phyloP scores from a whole-genome alignment of 169 alveolate species.

The Plasmodium coatneyi region DNA sequence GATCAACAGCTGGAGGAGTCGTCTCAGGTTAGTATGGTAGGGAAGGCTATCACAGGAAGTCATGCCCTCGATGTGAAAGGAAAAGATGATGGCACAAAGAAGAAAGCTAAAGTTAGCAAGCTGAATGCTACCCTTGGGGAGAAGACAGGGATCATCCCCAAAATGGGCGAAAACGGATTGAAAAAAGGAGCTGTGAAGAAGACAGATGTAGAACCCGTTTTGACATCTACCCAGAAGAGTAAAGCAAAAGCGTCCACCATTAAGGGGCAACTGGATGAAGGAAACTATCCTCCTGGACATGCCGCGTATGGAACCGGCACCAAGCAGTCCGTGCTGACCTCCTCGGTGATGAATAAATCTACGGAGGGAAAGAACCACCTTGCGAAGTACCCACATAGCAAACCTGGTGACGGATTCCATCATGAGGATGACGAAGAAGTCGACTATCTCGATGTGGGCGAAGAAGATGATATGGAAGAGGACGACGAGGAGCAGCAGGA shows the following conservation, averaged over 20 bases:
- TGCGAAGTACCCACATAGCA: neutral
- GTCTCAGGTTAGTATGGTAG: neutral
- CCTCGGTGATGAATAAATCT: neutral
- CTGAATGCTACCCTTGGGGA: neutral
- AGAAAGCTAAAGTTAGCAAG: neutral
- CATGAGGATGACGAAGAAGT: neutral
- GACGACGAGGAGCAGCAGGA: slow-evolving; percentile 4
- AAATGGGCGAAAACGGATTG: neutral
- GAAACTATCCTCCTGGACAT: neutral
- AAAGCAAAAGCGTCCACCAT: neutral
- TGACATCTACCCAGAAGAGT: neutral
- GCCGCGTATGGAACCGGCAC: neutral
- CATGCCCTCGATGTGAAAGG: neutral
- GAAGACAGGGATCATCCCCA: neutral
- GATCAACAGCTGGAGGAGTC: neutral
- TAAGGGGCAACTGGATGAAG: neutral
- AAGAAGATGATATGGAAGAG: neutral
- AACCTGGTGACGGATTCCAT: neutral
- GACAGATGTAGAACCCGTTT: neutral
- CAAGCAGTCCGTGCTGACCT: neutral
- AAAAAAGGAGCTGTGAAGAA: neutral
- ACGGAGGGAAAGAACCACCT: neutral
- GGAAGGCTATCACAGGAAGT: neutral
- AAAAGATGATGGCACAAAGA: slow-evolving; percentile 24
- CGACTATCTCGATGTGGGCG: slow-evolving; percentile 6